These are phyloP conservation scores for Eucalyptus tenuipes DNA, from an alignment of 345 rosid genomes.

Conservation along the genomic window DNA sequence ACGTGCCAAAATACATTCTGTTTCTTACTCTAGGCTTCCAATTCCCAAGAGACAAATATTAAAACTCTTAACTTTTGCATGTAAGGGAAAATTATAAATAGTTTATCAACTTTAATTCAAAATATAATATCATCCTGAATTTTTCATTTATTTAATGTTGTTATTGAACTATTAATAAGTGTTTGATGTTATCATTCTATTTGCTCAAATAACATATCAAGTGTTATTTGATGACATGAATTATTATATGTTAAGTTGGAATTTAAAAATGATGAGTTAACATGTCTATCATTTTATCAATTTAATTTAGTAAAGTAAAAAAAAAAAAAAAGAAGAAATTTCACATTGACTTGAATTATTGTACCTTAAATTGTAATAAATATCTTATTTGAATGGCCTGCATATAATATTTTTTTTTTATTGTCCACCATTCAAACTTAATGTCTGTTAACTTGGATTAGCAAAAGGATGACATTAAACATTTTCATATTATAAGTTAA, in stretches of 20 bases:
- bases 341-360: not conserved
- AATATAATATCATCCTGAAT: rapidly evolving
- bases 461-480: no score
- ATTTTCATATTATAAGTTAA: not conserved
- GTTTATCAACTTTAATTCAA: no score
- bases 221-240: not conserved
- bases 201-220: not conserved
- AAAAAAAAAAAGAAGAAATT: no score
- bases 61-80: not conserved
- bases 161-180: not conserved
- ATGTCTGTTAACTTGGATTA: not conserved
- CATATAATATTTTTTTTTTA: no score
- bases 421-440: not conserved
- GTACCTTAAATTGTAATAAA: not conserved
- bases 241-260: not conserved
- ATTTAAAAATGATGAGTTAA: not conserved
- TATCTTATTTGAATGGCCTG: not conserved
- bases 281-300: not conserved
- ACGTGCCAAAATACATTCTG: not conserved
- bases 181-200: not conserved
- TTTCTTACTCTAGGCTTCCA: not conserved
- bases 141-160: not conserved
- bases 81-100: not conserved
- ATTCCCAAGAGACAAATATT: not conserved
- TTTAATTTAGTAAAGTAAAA: not conserved